Evolutionary conservation across 31 red algal species (phyloP), one percentile per base, ranked within the genome.

Genomic region (Porphyra umbilicalis): DNA sequence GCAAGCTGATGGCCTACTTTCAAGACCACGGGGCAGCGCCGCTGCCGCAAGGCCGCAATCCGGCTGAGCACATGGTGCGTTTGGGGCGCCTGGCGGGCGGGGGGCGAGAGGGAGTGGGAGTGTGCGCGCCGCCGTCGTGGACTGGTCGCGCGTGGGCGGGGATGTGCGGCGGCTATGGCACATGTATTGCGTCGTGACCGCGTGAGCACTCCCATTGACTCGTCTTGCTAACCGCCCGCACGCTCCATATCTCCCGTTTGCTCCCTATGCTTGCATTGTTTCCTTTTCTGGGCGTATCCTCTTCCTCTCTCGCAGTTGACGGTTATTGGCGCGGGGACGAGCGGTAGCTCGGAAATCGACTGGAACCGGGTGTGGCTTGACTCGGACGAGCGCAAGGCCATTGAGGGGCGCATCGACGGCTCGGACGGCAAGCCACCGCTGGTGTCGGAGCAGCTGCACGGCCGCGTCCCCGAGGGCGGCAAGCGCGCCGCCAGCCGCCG

Each of bases 31-130:
- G 88, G 39, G 88, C 88, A 14, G 75, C 68, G 32, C 83, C 88
- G 36, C 74, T 90, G 30, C 29, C 79, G 29, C 76, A 74, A 10
- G 30, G 78, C 38, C 35, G 35, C 33, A 90, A 90, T 33, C 88
- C 88, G 30, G 88, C 88, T 0, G 88, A 90, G 10, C 87, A 86
- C 57, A 90, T 90, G 88, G 79, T 90, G 18, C 14, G 57, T 71
- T 25, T 57, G n/a, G n/a, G n/a, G n/a, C n/a, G n/a, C n/a, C n/a
- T n/a, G n/a, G n/a, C n/a, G n/a, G n/a, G n/a, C n/a, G n/a, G n/a
- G n/a, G n/a, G n/a, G n/a, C n/a, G n/a, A n/a, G n/a, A n/a, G n/a
- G n/a, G n/a, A n/a, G n/a, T n/a, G n/a, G n/a, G n/a, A n/a, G n/a
- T n/a, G n/a, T n/a, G n/a, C n/a, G n/a, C n/a, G n/a, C n/a, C n/a